phyloP scores from a whole-genome alignment of 257 asterid species.

The Oldenlandia corymbosa region DNA sequence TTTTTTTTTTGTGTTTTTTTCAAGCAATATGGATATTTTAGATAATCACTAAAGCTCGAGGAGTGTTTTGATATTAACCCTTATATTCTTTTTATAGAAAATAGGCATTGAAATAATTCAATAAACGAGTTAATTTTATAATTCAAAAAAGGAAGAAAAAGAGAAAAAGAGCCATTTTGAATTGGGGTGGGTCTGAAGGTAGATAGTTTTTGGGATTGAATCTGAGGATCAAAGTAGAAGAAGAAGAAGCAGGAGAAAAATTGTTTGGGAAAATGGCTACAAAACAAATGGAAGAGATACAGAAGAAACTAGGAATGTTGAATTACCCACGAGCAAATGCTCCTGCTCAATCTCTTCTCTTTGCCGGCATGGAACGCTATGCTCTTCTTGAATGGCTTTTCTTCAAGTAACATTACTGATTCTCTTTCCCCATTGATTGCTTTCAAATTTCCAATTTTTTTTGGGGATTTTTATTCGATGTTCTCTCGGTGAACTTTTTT shows the following conservation, averaged over 20 bases:
- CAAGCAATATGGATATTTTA: too few species aligned
- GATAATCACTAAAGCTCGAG: too few species aligned
- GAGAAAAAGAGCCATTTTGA: neutral
- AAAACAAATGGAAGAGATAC: conserved; percentile 86
- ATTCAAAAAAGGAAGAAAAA: too few species aligned
- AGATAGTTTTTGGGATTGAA: too few species aligned
- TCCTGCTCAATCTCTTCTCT: conserved; percentile 93
- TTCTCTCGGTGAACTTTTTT: neutral
- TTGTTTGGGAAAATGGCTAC: conserved; percentile 47
- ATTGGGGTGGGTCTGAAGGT: neutral
- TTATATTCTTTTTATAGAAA: too few species aligned
- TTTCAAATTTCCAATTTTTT: neutral
- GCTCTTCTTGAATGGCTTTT: conserved; percentile 99
- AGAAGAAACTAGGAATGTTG: conserved; percentile 64
- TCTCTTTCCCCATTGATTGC: neutral
- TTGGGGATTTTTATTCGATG: too few species aligned
- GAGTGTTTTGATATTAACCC: too few species aligned
- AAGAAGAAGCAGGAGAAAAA: too few species aligned
- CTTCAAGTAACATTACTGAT: conserved; percentile 61
- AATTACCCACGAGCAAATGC: conserved; percentile 82
- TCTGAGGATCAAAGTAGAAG: neutral
- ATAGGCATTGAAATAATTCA: too few species aligned
- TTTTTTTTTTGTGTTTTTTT: too few species aligned
- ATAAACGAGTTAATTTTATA: too few species aligned
- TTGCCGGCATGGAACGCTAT: conserved; percentile 98